Percentiles rank a stretch among this genome's conserved stretches.
These are phyloP conservation scores for Russula vinacea DNA, from an alignment of 768 basidiomycete genomes.

Conservation along the genomic window DNA sequence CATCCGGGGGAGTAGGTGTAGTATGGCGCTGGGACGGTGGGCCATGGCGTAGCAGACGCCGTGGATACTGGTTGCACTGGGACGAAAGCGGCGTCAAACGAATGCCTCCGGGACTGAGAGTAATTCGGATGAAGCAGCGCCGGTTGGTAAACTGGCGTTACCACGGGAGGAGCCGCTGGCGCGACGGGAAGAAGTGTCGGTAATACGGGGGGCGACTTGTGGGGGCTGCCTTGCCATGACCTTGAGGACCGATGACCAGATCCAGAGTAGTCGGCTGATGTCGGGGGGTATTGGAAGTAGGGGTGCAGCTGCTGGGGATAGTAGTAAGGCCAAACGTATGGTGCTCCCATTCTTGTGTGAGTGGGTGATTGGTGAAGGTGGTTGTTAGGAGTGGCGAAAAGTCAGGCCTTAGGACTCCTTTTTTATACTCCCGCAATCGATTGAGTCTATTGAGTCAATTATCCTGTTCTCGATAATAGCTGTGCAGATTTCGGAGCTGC, in stretches of 20 bases:
- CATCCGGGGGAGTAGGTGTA: slow-evolving; percentile 22
- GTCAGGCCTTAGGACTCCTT: neutral
- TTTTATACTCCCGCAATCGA: neutral
- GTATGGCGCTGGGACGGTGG: slow-evolving; percentile 17
- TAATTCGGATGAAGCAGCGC: slow-evolving; percentile 15
- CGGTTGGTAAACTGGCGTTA: slow-evolving; percentile 14
- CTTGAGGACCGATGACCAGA: slow-evolving; percentile 18
- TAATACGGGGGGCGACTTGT: slow-evolving; percentile 18
- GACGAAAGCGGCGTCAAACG: slow-evolving; percentile 23
- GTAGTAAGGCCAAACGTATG: slow-evolving; percentile 26
- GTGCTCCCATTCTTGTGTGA: slow-evolving; percentile 11
- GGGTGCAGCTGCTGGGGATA: slow-evolving; percentile 20
- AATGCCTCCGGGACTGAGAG: slow-evolving; percentile 23
- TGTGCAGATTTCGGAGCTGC: slow-evolving; percentile 5
- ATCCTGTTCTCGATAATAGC: neutral
- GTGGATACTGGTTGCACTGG: slow-evolving; percentile 5
- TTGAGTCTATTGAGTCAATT: slow-evolving; percentile 28
- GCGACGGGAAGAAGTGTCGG: slow-evolving; percentile 16
- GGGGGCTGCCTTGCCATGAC: slow-evolving; percentile 24
- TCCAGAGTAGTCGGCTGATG: neutral
- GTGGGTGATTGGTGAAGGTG: neutral
- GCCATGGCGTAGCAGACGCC: slow-evolving; percentile 1
- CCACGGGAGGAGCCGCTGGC: neutral
- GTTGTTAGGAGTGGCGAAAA: slow-evolving; percentile 1
- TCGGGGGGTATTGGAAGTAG: slow-evolving; percentile 24